Conservation (phyloP, 225 moss, liverwort and hornwort species). For the Physcomitrellopsis africana region DNA sequence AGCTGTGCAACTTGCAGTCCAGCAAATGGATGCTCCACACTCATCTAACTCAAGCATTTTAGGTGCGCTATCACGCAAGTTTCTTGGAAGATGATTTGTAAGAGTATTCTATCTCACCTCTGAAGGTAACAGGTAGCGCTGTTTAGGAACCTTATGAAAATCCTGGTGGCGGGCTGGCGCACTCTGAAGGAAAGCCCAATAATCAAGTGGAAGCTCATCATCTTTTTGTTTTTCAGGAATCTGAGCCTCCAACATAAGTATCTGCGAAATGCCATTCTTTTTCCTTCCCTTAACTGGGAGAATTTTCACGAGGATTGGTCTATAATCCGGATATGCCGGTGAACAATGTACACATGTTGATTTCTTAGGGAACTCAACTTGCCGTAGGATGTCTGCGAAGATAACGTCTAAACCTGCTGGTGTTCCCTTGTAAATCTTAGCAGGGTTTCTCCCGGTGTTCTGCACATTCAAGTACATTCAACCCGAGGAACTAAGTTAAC, state of each 20-base stretch:
- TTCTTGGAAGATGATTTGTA: not conserved
- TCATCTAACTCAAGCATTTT: conserved; percentile 13
- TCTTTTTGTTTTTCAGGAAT: conserved; percentile 18
- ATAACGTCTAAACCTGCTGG: conserved; percentile 52
- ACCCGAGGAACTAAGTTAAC: not conserved
- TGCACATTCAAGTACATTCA: conserved; percentile 31
- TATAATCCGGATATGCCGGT: conserved; percentile 42
- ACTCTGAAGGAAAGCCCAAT: conserved; percentile 59
- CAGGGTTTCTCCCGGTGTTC: conserved; percentile 28
- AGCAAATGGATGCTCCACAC: not conserved
- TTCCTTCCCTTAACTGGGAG: conserved; percentile 46
- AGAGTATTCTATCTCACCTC: conserved; percentile 40
- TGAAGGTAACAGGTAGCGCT: conserved; percentile 44
- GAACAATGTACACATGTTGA: conserved; percentile 46
- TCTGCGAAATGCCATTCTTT: conserved; percentile 42
- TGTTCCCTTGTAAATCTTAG: conserved; percentile 38
- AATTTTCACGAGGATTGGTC: conserved; percentile 46
- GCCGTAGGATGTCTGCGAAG: conserved; percentile 29
- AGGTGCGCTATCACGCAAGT: conserved; percentile 7
- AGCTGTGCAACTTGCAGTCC: not conserved
- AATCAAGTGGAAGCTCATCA: conserved; percentile 46
- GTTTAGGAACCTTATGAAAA: conserved; percentile 34
- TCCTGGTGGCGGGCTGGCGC: conserved; percentile 14
- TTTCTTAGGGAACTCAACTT: conserved; percentile 7
- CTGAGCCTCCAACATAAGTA: conserved; percentile 51